phyloP scores from a whole-genome alignment of 2,329 filamentous ascomycete genomes.

The Coniella vitis region DNA sequence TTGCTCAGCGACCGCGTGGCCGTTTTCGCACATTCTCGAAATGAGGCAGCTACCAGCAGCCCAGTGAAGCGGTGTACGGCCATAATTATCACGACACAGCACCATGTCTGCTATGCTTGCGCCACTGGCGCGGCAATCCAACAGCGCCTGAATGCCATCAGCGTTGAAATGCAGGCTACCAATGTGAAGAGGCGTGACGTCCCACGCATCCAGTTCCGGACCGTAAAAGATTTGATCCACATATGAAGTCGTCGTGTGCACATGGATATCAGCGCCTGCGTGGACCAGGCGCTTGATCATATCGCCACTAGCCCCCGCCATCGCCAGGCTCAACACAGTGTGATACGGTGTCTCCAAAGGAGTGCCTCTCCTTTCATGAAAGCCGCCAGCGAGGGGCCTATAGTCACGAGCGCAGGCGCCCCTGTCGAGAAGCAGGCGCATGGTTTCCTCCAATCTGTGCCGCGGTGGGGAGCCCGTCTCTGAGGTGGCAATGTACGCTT shows the following conservation, averaged over 20 bases:
- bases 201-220: not conserved
- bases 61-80: conserved; percentile 1
- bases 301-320: not conserved
- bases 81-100: not conserved
- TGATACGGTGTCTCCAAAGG: too few species aligned
- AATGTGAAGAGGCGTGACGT: not conserved
- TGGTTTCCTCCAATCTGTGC: not conserved
- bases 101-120: not conserved
- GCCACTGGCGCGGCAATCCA: not conserved
- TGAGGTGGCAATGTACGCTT: too few species aligned
- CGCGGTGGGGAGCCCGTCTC: not conserved
- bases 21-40: not conserved
- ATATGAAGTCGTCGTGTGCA: not conserved
- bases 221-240: not conserved
- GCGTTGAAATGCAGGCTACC: not conserved
- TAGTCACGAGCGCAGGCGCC: not conserved
- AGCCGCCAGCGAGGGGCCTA: too few species aligned
- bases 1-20: too few species aligned
- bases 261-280: not conserved
- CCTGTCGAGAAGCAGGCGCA: not conserved
- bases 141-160: not conserved
- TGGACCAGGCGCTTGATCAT: not conserved
- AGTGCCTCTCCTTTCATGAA: too few species aligned
- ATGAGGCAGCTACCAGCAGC: not conserved
- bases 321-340: not conserved